Base-by-base conservation (phyloP, 345 rosid genomes). In the Carallia brachiata region DNA sequence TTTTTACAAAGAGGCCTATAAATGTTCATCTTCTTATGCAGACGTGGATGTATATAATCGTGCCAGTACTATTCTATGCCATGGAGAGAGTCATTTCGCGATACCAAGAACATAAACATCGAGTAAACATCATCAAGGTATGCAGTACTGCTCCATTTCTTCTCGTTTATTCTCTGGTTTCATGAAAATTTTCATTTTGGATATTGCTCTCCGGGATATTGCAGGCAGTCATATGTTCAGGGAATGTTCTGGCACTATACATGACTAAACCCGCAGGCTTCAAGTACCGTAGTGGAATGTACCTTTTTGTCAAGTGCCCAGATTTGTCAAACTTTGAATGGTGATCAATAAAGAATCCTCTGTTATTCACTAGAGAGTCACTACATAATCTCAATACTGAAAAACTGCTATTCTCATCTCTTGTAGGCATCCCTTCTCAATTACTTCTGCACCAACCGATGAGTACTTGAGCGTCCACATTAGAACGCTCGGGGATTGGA, bases 391-490 rank as follows among this genome's bases (percentile, higher is more conserved):
- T 66, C 57, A 12, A 30, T 56, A 37, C 10, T 18, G 15, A 3
- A 32, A 40, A 10, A 61, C 15, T 65, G 13, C 1, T 10, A 23
- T 64, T 32, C 34, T 68, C 15, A 2, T 50, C 50, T 23, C 6
- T 28, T 71, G 7, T 69, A 95, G 98, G 99, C 99, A 95, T 78
- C 99, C 94, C n/a, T 92, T 95, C 67, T 90, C 97, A 32, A 95
- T 95, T 77, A 92, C 99, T 37, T 95, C 97, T 12, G 98, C 99
- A 23, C 97, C 98, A 18, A 90, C 87, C 52, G 98, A 92, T 68
- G 89, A 89, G 56, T 89, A 84, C 74, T 59, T 95, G 79, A 92
- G 98, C 54, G 91, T 95, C 61, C 99, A 95, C 83, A 92, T 92
- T 69, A 63, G 99, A 75, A 78, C 97, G 36, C 69, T 95, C 48